Evolutionary conservation across 1,139 yeast genomes (phyloP).

Genomic region (Pichia sp.): DNA sequence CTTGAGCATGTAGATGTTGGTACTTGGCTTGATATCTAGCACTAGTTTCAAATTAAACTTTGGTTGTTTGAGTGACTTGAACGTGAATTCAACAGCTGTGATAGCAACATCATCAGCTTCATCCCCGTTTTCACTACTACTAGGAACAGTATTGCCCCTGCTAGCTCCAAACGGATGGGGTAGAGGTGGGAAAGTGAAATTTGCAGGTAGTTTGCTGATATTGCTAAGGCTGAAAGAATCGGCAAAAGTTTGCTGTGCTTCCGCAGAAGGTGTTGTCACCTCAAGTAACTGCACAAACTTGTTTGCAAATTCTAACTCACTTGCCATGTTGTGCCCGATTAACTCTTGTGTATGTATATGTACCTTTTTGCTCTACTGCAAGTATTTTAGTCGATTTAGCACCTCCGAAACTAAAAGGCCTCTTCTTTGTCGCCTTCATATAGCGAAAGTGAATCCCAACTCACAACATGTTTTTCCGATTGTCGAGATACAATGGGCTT

Average conservation of each 20-base stretch:
- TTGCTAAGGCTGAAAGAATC: slow-evolving; percentile 6
- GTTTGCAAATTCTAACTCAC: slow-evolving; percentile 29
- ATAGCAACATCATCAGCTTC: slow-evolving; percentile 1
- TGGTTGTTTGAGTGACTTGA: slow-evolving; percentile 47
- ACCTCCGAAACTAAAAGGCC: too few species aligned
- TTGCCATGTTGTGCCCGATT: slow-evolving; percentile 9
- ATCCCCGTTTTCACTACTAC: slow-evolving; percentile 9
- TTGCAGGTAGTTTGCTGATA: slow-evolving; percentile 8
- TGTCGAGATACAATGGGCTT: too few species aligned
- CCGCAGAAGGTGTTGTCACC: slow-evolving; percentile 23
- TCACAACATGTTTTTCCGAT: background rate
- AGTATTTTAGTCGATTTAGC: too few species aligned
- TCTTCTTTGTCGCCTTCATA: background rate
- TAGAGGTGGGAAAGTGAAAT: slow-evolving; percentile 22
- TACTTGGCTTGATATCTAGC: slow-evolving; percentile 26
- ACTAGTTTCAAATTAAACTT: slow-evolving; percentile 35
- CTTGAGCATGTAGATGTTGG: slow-evolving; percentile 40
- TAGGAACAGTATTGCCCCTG: slow-evolving; percentile 4
- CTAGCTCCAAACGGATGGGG: slow-evolving; percentile 18
- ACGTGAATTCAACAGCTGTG: slow-evolving; percentile 25
- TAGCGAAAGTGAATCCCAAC: background rate
- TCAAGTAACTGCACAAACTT: slow-evolving; percentile 26
- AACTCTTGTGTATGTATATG: too few species aligned
- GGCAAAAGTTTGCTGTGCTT: slow-evolving; percentile 7
- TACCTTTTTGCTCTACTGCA: too few species aligned